Percentiles rank a stretch among this genome's conserved stretches.
phyloP scores from a whole-genome alignment of 2,329 filamentous ascomycete genomes.

The Colletotrichum cuscutae region DNA sequence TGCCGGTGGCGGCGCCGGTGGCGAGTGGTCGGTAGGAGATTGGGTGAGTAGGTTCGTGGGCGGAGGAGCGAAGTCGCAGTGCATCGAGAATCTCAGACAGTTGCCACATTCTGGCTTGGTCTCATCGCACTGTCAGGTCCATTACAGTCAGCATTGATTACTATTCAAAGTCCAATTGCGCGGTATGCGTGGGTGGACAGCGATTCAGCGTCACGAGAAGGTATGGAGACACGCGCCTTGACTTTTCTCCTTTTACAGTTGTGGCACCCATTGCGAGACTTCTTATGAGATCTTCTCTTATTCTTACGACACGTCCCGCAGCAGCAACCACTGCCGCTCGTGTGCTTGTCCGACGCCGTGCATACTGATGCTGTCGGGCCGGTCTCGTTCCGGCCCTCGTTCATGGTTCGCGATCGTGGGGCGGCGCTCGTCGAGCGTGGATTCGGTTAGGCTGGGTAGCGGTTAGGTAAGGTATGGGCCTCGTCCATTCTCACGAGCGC shows the following conservation, averaged over 20 bases:
- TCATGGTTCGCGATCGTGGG: constrained; percentile 19
- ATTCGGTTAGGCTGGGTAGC: not conserved
- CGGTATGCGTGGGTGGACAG: not conserved
- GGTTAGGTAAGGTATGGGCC: not conserved
- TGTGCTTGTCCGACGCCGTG: not conserved
- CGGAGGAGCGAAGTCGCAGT: constrained; percentile 33
- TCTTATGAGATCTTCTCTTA: constrained; percentile 30
- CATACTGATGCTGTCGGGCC: not conserved
- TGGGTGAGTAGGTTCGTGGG: not conserved
- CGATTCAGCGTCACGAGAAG: not conserved
- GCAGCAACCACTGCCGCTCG: constrained; percentile 4
- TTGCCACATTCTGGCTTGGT: constrained; percentile 36
- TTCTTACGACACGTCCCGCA: constrained; percentile 24
- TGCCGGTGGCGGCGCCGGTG: constrained; percentile 1
- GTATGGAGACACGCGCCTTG: constrained; percentile 18
- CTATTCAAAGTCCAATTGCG: not conserved
- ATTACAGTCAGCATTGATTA: not conserved
- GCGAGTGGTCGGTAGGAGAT: constrained; percentile 7
- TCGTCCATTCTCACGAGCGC: not conserved
- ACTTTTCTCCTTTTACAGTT: constrained; percentile 37
- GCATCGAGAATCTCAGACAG: constrained; percentile 34
- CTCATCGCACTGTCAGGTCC: constrained; percentile 34
- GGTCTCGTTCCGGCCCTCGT: not conserved
- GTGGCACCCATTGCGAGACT: constrained; percentile 36
- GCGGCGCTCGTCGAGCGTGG: not conserved